These are phyloP conservation scores for Colletotrichum sublineola DNA, from an alignment of 2,329 filamentous ascomycete genomes.

Conservation along the genomic window DNA sequence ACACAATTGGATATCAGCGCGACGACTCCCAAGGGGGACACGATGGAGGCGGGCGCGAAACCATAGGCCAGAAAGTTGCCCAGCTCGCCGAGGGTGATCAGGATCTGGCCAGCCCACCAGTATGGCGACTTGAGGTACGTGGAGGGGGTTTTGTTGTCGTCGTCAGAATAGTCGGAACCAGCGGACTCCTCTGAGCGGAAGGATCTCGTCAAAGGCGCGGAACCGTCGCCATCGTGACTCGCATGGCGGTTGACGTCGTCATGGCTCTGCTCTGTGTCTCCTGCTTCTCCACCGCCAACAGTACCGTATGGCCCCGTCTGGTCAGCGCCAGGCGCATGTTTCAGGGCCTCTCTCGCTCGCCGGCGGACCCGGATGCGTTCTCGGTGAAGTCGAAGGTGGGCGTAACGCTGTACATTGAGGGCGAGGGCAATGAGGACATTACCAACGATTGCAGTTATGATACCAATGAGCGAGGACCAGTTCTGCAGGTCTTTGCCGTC, in stretches of 20 bases:
- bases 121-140: constrained; percentile 92
- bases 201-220: constrained; percentile 66
- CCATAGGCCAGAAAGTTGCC: constrained; percentile 98
- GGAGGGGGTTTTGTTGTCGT: constrained; percentile 61
- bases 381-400: constrained; percentile 85
- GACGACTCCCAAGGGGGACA: constrained; percentile 96
- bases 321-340: constrained; percentile 55
- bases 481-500: constrained; percentile 67
- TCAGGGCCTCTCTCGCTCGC: constrained; percentile 67
- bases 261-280: constrained; percentile 17
- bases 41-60: constrained; percentile 96
- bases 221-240: constrained; percentile 57
- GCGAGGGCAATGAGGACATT: constrained; percentile 96
- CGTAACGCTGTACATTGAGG: constrained; percentile 95
- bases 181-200: constrained; percentile 60
- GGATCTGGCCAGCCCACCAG: constrained; percentile 94
- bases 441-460: constrained; percentile 90
- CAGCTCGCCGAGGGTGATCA: constrained; percentile 93
- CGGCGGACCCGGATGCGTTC: constrained; percentile 72
- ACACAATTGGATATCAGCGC: constrained; percentile 96
- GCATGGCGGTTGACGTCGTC: constrained; percentile 42
- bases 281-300: constrained; percentile 44
- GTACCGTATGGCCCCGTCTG: constrained; percentile 53
- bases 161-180: constrained; percentile 53
- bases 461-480: constrained; percentile 96